Base-by-base conservation (phyloP, 805 yeast genomes). In the Diddensiella caesifluorescens region DNA sequence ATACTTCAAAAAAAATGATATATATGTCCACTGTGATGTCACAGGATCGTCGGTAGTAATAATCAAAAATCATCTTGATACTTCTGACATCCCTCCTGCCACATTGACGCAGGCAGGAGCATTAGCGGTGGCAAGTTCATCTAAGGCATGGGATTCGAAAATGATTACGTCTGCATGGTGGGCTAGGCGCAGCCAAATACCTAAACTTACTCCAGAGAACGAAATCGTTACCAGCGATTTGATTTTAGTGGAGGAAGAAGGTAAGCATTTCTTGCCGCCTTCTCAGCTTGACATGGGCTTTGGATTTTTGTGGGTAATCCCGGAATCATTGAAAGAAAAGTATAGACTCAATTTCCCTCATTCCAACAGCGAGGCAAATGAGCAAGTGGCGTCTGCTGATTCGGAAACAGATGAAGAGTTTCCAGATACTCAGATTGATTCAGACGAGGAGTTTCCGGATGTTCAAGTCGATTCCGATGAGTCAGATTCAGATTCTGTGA, bases 61-160 rank as follows among this genome's bases (percentile, higher is more conserved):
- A 57, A 71, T 92, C 32, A 82, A 84, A 57, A 88, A 88, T 56
- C 94, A 90, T 2, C 75, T 72, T 40, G 79, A 80, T 25, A 39
- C 34, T 2, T 45, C 49, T 2, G 75, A 70, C 16, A 66, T 90
- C 4, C 90, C 97, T 0, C 97, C 97, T 1, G 74, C 88, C 6
- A 82, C 97, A 0, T 67, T 90, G 44, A 70, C 79, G 59, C 98
- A 92, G 61, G 96, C 97, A 0, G 95, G 95, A 9, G 74, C 84
- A 4, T 81, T 81, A 50, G 75, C 94, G n/a, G 71, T 87, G 48
- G 74, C 89, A 18, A 73, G 90, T 0, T 54, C 50, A 1, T 81
- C 95, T 5, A 78, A 74, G 31, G 95, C 95, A 0, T 92, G 98
- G 98, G 89, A 81, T 29, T 75, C 82, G 40, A 90, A 89, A 58